Base-by-base conservation (phyloP, 208 protist species). In the Trypanosoma platydactyli region DNA sequence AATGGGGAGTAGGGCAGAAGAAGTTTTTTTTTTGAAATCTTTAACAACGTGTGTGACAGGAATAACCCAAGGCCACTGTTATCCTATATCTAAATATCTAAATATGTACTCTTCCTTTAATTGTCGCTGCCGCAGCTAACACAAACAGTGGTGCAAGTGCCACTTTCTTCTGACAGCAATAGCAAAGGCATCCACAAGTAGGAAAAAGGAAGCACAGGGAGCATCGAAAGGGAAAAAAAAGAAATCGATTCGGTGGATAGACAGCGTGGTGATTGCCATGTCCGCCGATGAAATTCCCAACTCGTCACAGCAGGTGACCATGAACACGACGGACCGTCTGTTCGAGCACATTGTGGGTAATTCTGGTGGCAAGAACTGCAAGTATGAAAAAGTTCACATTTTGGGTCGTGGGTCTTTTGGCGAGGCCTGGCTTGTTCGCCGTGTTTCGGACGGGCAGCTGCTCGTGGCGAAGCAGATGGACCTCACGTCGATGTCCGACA, bases 381-480 rank as follows among this genome's bases (percentile, higher is more conserved):
- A 49, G 41, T 64, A 71, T 53, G 53, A 64, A 33, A 71, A 64
- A 18, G 55, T 51, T 30, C 50, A 40, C 25, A 44, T 71, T 57
- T 30, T 71, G 0, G 55, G 65, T 38, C n/a, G 40, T 55, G 65
- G 55, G 38, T 27, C 63, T 6, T 59, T 55, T 24, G 63, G 71
- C 40, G 41, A 24, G 5, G 71, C 51, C 24, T 53, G 25, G 52
- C 46, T 52, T 42, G 71, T 55, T 20, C 24, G 42, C 5, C 83
- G 83, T 12, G 67, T 76, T 0, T 75, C 82, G 0, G 83, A 89
- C 54, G 75, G 72, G 6, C 71, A 88, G 51, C 63, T 72, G 18
- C 83, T 92, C 50, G 86, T 77, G 6, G 80, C 80, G 24, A 92
- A 92, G 74, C 83, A 74, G 50, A 77, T 92, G 5, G 86, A 89